These are phyloP conservation scores for Talaromyces amestolkiae DNA, from an alignment of 2,329 filamentous ascomycete genomes.

Conservation along the genomic window DNA sequence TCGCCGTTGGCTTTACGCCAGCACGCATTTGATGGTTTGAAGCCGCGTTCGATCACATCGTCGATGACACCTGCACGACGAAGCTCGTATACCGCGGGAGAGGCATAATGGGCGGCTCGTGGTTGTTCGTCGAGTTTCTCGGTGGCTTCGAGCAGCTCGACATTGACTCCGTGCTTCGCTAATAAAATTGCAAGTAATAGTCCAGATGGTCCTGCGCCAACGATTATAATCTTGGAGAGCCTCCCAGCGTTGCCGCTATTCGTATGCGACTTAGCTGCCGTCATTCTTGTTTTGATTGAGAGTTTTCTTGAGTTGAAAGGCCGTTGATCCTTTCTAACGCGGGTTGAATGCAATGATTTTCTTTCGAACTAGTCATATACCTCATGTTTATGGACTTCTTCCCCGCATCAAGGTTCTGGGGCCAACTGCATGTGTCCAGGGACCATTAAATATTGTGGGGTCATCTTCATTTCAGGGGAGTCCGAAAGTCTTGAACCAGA, in stretches of 20 bases:
- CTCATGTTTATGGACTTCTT: not conserved
- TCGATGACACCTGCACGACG: conserved; percentile 58
- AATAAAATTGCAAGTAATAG: conserved; percentile 32
- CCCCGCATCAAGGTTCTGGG: not conserved
- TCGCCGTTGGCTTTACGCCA: conserved; percentile 45
- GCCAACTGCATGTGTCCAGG: not conserved
- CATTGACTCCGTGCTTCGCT: conserved; percentile 32
- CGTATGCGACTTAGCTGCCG: not conserved
- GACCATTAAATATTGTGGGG: not conserved
- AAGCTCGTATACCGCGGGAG: conserved; percentile 58
- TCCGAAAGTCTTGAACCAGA: not conserved
- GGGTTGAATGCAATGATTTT: not conserved
- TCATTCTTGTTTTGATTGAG: not conserved
- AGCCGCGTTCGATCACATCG: conserved; percentile 46
- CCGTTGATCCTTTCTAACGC: not conserved
- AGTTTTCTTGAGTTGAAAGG: too few relatives aligned
- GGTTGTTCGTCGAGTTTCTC: conserved; percentile 58
- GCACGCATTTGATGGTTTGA: conserved; percentile 43
- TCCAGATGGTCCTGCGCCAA: conserved; percentile 35
- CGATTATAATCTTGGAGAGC: conserved; percentile 23
- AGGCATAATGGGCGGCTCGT: conserved; percentile 61
- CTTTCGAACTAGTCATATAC: not conserved
- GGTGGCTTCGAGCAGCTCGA: conserved; percentile 52
- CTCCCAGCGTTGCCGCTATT: not conserved
- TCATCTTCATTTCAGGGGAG: not conserved